Conservation (phyloP, 495 filamentous ascomycete genomes). For the Neurospora discreta region DNA sequence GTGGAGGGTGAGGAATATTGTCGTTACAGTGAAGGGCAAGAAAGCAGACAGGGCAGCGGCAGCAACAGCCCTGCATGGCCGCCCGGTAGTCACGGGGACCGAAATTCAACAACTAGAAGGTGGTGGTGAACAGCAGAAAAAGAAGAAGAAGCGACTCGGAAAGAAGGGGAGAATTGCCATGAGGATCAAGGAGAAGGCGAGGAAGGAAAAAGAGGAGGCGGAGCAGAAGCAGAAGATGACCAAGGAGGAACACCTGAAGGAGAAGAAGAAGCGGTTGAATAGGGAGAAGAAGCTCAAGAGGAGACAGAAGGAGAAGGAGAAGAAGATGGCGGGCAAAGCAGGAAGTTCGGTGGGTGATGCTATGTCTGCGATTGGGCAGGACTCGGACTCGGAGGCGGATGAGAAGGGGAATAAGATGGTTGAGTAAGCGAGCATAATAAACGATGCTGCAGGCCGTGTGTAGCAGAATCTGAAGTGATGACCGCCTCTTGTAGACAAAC, state of each 20-base stretch:
- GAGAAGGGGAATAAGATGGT: background rate
- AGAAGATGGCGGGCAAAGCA: conserved; percentile 27
- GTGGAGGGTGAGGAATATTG: conserved; percentile 40
- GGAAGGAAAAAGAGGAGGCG: conserved; percentile 20
- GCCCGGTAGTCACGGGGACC: background rate
- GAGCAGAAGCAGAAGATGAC: conserved; percentile 17
- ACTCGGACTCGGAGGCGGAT: background rate
- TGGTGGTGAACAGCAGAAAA: conserved; percentile 11
- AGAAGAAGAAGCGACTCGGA: conserved; percentile 34
- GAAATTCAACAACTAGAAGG: background rate
- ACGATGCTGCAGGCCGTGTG: background rate
- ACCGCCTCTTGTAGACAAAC: background rate
- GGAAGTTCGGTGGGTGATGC: background rate
- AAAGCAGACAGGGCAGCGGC: background rate
- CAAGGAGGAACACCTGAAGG: conserved; percentile 40
- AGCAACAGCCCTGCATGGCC: background rate
- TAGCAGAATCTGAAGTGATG: background rate
- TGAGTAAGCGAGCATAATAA: too few relatives aligned
- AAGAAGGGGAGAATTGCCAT: conserved; percentile 43
- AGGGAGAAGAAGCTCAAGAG: conserved; percentile 41
- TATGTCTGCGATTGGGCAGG: background rate
- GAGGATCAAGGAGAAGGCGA: conserved; percentile 24
- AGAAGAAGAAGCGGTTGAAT: conserved; percentile 44
- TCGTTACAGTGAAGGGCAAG: conserved; percentile 5
- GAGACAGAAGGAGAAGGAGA: conserved; percentile 37